Evolutionary conservation across 2,329 filamentous ascomycete genomes (phyloP), one percentile per base, ranked within the genome.

Genomic region (Ophiocordyceps polyrhachis-furcata): DNA sequence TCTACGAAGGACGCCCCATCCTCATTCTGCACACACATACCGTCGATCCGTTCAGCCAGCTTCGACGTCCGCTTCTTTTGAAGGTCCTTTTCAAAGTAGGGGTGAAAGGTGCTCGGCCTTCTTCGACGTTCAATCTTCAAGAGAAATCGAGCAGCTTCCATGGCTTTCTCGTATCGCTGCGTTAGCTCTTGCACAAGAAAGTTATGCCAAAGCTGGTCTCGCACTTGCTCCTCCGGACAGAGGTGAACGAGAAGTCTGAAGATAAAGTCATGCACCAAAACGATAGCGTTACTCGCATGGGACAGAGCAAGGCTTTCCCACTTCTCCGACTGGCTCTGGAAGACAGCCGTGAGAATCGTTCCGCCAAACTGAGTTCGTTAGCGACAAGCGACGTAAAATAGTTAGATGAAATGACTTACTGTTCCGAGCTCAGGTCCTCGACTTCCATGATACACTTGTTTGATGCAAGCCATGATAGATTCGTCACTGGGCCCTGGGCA

Each of bases 221-320:
- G 57, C 1, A 77, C 61, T 0, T 50, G 50, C 1, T 51, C 40
- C 42, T 79, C 70, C 0, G 56, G 51, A 42, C 71, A 74, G 7
- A 67, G 55, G 0, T 51, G 41, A 0, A 53, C 46, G 3, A 81
- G 57, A 0, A 71, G 55, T 0, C 49, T 52, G 2, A 46, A 43
- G 43, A 77, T 70, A 54, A 73, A 81, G 2, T 58, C 46, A 41
- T 81, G 74, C 0, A 77, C 66, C 0, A 70, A 46, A 0, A 61
- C 44, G 5, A 79, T 69, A 3, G 69, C 58, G 23, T 71, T 65
- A 47, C 66, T 67, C 5, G 75, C 60, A 47, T 79, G 73, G 0
- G 60, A 62, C 0, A 64, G 47, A 0, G 69, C 63, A 1, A 81
- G 52, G 0, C 47, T 42, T 0, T 60, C 51, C 76, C 76, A 80